Base-by-base conservation (phyloP, 2,329 filamentous ascomycete genomes). In the Cercospora zeina region DNA sequence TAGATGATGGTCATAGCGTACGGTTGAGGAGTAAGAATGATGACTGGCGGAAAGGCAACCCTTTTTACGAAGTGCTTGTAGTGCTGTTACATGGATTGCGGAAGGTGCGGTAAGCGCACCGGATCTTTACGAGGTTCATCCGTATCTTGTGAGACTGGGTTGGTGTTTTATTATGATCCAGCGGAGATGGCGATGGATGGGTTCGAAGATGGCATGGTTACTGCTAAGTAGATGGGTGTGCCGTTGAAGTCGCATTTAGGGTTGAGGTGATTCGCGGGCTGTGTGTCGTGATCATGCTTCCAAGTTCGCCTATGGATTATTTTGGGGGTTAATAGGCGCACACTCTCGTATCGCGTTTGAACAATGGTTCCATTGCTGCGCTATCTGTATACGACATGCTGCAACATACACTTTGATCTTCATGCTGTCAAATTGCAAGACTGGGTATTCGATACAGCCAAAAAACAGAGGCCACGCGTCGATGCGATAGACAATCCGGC, bases 1-100 rank as follows among this genome's bases (percentile, higher is more conserved):
- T 37, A 45, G 39, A 45, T 45, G 39, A 45, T 24, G 39, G 39
- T 45, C 39, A 45, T 45, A 45, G 19, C 39, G 39, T 16, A 45
- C 39, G 39, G 19, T 19, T 13, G 34, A 36, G 34, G n/a, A 13
- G 34, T 36, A 37, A 37, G 34, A 37, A n/a, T n/a, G 7, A 39
- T 16, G n/a, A 19, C 14, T 16, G n/a, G n/a, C 9, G 39, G 39
- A 19, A 3, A 34, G 33, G 33, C 19, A 45, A 24, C 6, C n/a
- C 7, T 45, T 21, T 21, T 45, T 19, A 45, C 39, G 39, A 45
- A 27, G 24, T 27, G 24, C 24, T 6, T 27, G 6, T 27, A 4
- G 4, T 45, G 39, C 39, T 45, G 19, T 45, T 19, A 45, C 39
- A 45, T 45, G 39, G 39, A 21, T 45, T 14, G 39, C 39, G 39